A percentile compares a stretch with the other conserved stretches of the same genome.
These are phyloP conservation scores for Tulasnella sp. DNA, from an alignment of 768 basidiomycete species.

Conservation along the genomic window DNA sequence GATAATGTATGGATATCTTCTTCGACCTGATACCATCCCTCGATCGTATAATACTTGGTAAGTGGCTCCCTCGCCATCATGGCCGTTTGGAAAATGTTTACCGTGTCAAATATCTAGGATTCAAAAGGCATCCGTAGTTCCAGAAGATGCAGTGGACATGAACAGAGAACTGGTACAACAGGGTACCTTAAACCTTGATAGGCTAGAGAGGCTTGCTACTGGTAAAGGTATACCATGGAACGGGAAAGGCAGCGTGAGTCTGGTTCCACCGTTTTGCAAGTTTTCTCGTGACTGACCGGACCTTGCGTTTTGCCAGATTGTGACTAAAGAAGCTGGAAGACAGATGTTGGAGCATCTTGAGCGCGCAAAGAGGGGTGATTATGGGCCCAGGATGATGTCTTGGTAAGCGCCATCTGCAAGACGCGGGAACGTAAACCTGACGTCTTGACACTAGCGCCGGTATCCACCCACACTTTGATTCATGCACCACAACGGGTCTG, in stretches of 20 bases:
- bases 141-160: constrained; percentile 43
- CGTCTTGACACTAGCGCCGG: constrained; percentile 33
- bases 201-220: constrained; percentile 42
- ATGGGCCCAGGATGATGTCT: constrained; percentile 20
- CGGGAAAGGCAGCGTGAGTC: constrained; percentile 4
- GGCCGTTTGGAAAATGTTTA: not conserved
- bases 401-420: constrained; percentile 21
- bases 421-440: not conserved
- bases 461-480: constrained; percentile 63
- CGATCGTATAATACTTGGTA: constrained; percentile 62
- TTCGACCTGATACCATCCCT: constrained; percentile 73
- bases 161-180: constrained; percentile 49
- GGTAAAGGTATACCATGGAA: constrained; percentile 26
- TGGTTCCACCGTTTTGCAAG: not conserved
- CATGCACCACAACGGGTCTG: constrained; percentile 46
- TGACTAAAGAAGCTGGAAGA: constrained; percentile 5
- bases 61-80: constrained; percentile 16
- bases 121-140: constrained; percentile 49
- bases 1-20: constrained; percentile 66
- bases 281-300: not conserved
- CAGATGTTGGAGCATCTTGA: constrained; percentile 19
- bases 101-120: constrained; percentile 43
- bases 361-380: constrained; percentile 22
- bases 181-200: constrained; percentile 40
- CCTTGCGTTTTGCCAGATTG: not conserved